phyloP scores from a whole-genome alignment of 805 yeast species.

The Torulaspora indica region DNA sequence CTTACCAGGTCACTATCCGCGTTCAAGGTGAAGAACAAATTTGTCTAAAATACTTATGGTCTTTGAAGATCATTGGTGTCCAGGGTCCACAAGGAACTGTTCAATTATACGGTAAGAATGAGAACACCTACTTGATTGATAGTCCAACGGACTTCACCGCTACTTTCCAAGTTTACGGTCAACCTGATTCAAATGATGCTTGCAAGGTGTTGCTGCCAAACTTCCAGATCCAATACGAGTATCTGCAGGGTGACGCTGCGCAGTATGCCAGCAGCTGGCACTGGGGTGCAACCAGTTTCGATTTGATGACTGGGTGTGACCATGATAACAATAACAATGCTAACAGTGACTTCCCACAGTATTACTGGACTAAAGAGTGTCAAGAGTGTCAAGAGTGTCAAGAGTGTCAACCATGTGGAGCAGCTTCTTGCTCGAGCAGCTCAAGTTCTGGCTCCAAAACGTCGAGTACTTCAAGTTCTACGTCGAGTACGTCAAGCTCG shows the following conservation, averaged over 20 bases:
- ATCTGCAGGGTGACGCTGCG: constrained; percentile 27
- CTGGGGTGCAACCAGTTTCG: constrained; percentile 19
- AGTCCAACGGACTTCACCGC: constrained; percentile 31
- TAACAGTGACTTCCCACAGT: no score
- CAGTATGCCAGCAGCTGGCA: constrained; percentile 8
- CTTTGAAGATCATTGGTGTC: constrained; percentile 30
- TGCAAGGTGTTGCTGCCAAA: constrained; percentile 23
- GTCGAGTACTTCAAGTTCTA: neutral
- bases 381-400: no score
- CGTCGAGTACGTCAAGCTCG: constrained; percentile 4
- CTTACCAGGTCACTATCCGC: constrained; percentile 16
- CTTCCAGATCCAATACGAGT: constrained; percentile 35
- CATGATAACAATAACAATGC: no score
- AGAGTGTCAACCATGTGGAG: no score
- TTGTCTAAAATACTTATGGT: constrained; percentile 12
- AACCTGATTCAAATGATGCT: constrained; percentile 7
- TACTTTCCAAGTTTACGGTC: constrained; percentile 27
- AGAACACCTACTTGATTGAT: constrained; percentile 18
- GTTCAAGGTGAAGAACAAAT: constrained; percentile 18
- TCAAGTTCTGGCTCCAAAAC: constrained; percentile 1
- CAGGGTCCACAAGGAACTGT: constrained; percentile 27
- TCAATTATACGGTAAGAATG: constrained; percentile 27
- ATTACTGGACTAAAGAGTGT: no score
- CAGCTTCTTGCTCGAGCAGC: neutral
- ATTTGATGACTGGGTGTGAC: constrained; percentile 28